Conservation (phyloP, 805 yeast genomes). For the Komagataella mondaviorum region DNA sequence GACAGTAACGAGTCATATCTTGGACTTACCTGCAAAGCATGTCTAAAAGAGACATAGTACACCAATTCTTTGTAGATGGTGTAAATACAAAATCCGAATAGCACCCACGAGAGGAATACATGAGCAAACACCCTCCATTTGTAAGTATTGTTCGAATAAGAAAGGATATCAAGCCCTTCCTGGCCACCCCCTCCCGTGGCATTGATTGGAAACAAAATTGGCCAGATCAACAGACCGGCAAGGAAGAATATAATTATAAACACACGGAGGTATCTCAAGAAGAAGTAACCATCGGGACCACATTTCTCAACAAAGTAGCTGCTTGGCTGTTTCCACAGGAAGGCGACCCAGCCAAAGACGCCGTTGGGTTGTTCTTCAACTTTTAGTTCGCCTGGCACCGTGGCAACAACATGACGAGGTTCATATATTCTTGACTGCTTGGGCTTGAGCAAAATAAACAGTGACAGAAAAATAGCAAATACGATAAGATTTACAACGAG, state of each 20-base stretch:
- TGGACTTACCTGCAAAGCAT: conserved; percentile 62
- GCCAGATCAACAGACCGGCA: conserved; percentile 47
- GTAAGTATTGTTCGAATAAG: conserved; percentile 43
- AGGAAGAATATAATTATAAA: conserved; percentile 37
- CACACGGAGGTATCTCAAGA: conserved; percentile 47
- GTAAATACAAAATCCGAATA: conserved; percentile 52
- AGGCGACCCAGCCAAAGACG: conserved; percentile 40
- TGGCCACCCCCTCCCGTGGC: conserved; percentile 50
- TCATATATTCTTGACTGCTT: conserved; percentile 35
- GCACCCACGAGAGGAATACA: conserved; percentile 62
- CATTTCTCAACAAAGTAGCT: conserved; percentile 52
- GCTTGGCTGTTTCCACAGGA: conserved; percentile 40
- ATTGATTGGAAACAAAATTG: conserved; percentile 59
- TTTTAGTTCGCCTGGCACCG: conserved; percentile 29
- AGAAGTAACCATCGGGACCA: conserved; percentile 69
- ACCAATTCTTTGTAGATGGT: conserved; percentile 64
- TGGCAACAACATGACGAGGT: conserved; percentile 31
- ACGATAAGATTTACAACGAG: conserved; percentile 29
- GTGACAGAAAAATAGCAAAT: conserved; percentile 23
- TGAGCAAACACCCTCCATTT: conserved; percentile 63
- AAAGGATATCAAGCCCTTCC: conserved; percentile 49
- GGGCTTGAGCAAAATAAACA: conserved; percentile 28
- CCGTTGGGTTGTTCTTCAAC: conserved; percentile 32
- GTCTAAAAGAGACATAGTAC: conserved; percentile 60
- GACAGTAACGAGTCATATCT: conserved; percentile 55